Conservation (phyloP, 164 flowering plant genomes). For the Macadamia integrifolia region DNA sequence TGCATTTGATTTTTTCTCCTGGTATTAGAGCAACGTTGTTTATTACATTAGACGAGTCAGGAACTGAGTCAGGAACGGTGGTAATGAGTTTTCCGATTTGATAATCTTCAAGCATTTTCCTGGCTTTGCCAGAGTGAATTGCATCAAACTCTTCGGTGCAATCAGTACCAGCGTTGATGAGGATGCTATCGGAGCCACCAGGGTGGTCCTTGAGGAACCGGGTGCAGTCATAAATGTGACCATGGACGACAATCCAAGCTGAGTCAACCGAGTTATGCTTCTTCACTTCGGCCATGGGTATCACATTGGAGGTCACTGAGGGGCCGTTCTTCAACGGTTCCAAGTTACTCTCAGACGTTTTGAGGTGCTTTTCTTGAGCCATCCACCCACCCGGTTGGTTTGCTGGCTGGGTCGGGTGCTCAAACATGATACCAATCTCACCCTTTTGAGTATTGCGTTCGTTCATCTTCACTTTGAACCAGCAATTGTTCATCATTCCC, state of each 20-base stretch:
- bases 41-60: slow-evolving; percentile 39
- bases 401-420: slow-evolving; percentile 85
- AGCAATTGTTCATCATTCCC: slow-evolving; percentile 99
- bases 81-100: slow-evolving; percentile 69
- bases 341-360: slow-evolving; percentile 32
- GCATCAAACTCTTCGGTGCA: slow-evolving; percentile 97
- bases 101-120: slow-evolving; percentile 67
- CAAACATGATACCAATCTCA: slow-evolving; percentile 82
- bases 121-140: slow-evolving; percentile 91
- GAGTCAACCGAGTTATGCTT: slow-evolving; percentile 72
- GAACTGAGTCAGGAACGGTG: slow-evolving; percentile 53
- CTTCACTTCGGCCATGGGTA: slow-evolving; percentile 64
- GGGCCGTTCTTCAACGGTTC: slow-evolving; percentile 52
- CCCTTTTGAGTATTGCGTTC: slow-evolving; percentile 72
- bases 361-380: slow-evolving; percentile 59
- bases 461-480: slow-evolving; percentile 81
- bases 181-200: slow-evolving; percentile 89
- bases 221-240: slow-evolving; percentile 89
- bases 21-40: slow-evolving; percentile 49
- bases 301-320: slow-evolving; percentile 54
- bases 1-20: slow-evolving; percentile 61
- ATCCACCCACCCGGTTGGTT: slow-evolving; percentile 97
- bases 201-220: slow-evolving; percentile 87
- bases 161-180: slow-evolving; percentile 94
- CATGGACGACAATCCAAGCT: slow-evolving; percentile 91